These are phyloP conservation scores for Colletotrichum tofieldiae DNA, from an alignment of 2,329 filamentous ascomycete species.

Conservation along the genomic window DNA sequence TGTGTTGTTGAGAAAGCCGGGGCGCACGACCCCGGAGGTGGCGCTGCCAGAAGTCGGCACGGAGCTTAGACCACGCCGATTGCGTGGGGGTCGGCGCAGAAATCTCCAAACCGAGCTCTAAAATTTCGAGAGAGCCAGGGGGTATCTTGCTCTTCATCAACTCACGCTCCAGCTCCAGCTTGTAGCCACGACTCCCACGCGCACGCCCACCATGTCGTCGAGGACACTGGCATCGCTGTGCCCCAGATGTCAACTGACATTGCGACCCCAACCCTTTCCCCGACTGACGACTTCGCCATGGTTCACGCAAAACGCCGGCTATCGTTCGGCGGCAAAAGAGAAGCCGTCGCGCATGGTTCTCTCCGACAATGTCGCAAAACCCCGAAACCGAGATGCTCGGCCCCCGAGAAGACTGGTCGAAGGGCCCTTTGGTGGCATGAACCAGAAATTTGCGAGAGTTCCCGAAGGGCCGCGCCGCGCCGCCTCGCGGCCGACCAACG, in stretches of 20 bases:
- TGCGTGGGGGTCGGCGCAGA: slow-evolving; percentile 39
- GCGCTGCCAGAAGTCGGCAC: slow-evolving; percentile 34
- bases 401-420: slow-evolving; percentile 57
- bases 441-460: slow-evolving; percentile 65
- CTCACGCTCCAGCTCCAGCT: slow-evolving; percentile 13
- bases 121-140: slow-evolving; percentile 32
- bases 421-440: slow-evolving; percentile 71
- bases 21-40: slow-evolving; percentile 13
- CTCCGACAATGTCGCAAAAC: slow-evolving; percentile 66
- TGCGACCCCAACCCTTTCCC: slow-evolving; percentile 30
- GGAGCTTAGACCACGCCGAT: slow-evolving; percentile 41
- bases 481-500: slow-evolving; percentile 26
- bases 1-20: neutral
- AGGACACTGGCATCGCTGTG: slow-evolving; percentile 41
- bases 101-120: slow-evolving; percentile 34
- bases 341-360: slow-evolving; percentile 72
- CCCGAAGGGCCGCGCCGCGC: slow-evolving; percentile 32
- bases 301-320: slow-evolving; percentile 54
- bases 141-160: slow-evolving; percentile 18
- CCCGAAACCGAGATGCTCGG: slow-evolving; percentile 53
- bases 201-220: slow-evolving; percentile 39
- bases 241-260: slow-evolving; percentile 38
- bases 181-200: neutral
- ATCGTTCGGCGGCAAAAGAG: slow-evolving; percentile 52
- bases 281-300: slow-evolving; percentile 50